Conservation (phyloP, 2,329 filamentous ascomycete species). For the Aspergillus nomiae region DNA sequence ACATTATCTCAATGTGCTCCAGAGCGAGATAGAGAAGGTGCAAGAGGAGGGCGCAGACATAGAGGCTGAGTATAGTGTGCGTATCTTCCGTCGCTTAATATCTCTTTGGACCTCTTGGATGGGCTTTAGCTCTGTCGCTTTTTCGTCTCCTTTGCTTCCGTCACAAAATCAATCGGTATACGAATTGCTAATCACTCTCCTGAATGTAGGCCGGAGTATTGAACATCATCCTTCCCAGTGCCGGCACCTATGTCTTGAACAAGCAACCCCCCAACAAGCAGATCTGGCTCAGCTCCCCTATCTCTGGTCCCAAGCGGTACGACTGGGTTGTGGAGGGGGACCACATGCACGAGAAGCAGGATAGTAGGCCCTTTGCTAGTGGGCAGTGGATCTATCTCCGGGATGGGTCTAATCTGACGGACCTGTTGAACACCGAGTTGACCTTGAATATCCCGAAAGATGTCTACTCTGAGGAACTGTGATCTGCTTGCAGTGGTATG, state of each 20-base stretch:
- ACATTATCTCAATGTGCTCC: conserved; percentile 66
- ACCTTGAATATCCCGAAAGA: conserved; percentile 61
- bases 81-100: conserved; percentile 33
- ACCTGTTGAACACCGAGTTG: conserved; percentile 75
- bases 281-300: conserved; percentile 93
- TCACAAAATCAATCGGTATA: no score
- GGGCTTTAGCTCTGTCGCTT: background rate
- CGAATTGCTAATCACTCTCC: background rate
- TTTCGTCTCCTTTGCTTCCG: no score
- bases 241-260: conserved; percentile 91
- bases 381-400: conserved; percentile 87
- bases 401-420: conserved; percentile 74
- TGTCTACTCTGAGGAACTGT: conserved; percentile 34
- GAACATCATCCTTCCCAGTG: conserved; percentile 67
- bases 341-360: conserved; percentile 76
- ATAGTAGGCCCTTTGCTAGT: conserved; percentile 51
- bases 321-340: conserved; percentile 79
- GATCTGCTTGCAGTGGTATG: conserved; percentile 12
- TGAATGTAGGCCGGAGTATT: conserved; percentile 76
- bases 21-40: conserved; percentile 66
- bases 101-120: background rate
- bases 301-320: conserved; percentile 89
- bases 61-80: conserved; percentile 86
- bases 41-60: conserved; percentile 73
- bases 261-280: conserved; percentile 98